Conservation (phyloP, 169 alveolate genomes). For the Prorocentrum cordatum region DNA sequence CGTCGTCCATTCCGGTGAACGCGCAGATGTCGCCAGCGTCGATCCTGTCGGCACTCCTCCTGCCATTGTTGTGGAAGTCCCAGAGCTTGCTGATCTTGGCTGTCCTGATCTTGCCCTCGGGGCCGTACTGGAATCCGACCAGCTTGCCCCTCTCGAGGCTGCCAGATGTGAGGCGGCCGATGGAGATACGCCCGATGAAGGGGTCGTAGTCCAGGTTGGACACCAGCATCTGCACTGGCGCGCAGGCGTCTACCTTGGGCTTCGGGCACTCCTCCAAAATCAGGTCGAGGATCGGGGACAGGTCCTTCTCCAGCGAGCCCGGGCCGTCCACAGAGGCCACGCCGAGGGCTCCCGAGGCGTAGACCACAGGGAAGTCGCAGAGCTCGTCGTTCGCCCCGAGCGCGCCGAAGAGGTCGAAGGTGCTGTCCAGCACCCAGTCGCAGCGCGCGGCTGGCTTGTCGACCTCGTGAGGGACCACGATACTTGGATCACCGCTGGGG, state of each 20-base stretch:
- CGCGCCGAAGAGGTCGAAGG: constrained; percentile 44
- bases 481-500: no score
- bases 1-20: constrained; percentile 47
- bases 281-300: constrained; percentile 37
- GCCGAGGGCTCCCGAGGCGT: constrained; percentile 45
- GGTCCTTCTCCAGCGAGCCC: constrained; percentile 4
- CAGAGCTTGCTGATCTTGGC: constrained; percentile 21
- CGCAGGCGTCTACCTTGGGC: constrained; percentile 1
- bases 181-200: constrained; percentile 62
- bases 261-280: constrained; percentile 13
- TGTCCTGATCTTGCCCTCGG: constrained; percentile 16
- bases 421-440: constrained; percentile 60
- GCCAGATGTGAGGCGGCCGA: constrained; percentile 50
- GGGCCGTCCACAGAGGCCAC: constrained; percentile 20
- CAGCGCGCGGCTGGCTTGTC: constrained; percentile 57
- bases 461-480: no score
- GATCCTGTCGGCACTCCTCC: background rate
- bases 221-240: constrained; percentile 60
- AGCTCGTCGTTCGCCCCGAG: constrained; percentile 42
- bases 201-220: constrained; percentile 64
- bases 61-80: constrained; percentile 36
- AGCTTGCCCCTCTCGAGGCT: constrained; percentile 9
- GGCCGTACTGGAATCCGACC: constrained; percentile 23
- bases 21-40: constrained; percentile 51
- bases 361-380: constrained; percentile 63